phyloP scores from a whole-genome alignment of 139 green algal species.

The Chlamydomonas sp. region DNA sequence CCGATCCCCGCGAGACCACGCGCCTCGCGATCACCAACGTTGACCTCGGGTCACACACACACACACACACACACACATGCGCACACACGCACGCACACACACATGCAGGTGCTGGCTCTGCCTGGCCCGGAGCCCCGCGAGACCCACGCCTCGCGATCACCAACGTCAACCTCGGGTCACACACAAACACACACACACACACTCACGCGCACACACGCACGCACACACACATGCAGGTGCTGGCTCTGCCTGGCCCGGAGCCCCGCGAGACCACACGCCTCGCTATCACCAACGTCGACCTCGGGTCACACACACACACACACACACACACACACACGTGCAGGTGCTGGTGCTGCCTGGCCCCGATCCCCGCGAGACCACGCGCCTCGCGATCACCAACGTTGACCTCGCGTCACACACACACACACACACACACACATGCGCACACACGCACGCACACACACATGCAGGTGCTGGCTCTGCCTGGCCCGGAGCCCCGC shows the following conservation, averaged over 20 bases:
- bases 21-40: too few relatives aligned
- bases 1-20: slow-evolving; percentile 53
- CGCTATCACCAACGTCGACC: slow-evolving; percentile 4
- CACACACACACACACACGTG: too few relatives aligned
- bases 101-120: slow-evolving; percentile 8
- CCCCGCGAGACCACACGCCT: slow-evolving; percentile 55
- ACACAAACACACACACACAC: slow-evolving; percentile 15
- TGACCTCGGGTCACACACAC: too few relatives aligned
- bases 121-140: slow-evolving; percentile 36
- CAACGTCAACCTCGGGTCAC: too few relatives aligned
- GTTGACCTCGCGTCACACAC: too few relatives aligned
- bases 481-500: slow-evolving; percentile 35
- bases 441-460: not conserved
- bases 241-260: slow-evolving; percentile 25
- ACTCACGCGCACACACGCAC: too few relatives aligned
- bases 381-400: too few relatives aligned
- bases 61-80: too few relatives aligned
- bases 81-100: too few relatives aligned
- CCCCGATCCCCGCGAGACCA: slow-evolving; percentile 51
- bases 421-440: slow-evolving; percentile 11
- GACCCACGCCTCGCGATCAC: slow-evolving; percentile 66
- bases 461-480: not conserved
- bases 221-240: slow-evolving; percentile 3
- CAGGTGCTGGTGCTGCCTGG: slow-evolving; percentile 9
- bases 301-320: too few relatives aligned